Evolutionary conservation across 2,329 filamentous ascomycete genomes (phyloP), one percentile per base, ranked within the genome.

Genomic region (Colletotrichum theobromicola): DNA sequence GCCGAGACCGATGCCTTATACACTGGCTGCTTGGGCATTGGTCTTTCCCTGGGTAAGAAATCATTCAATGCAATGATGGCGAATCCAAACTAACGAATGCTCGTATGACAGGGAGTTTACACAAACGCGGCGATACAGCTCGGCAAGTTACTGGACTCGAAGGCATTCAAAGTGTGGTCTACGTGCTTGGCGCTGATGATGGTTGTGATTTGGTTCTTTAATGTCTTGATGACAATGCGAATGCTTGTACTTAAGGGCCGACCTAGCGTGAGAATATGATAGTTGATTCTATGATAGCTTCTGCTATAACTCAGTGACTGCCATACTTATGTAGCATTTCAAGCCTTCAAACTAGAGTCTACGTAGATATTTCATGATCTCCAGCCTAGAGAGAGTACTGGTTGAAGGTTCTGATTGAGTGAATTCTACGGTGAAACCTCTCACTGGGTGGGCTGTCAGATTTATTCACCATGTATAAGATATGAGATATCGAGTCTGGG

Each of bases 21-120:
- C 72, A 2, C 63, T 85, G 62, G 74, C 79, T 7, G 77, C 79
- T 5, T 86, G 83, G 84, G 79, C 82, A 7, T 42, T 85, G 10
- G 79, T 85, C 13, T 85, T 85, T 70, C 83, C 84, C 0, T 84
- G 82, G 83, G 83, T 85, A 65, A 67, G 83, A 21, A 50, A n/a
- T n/a, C 42, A 50, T 0, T 21, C 0, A 0, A 12, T 21, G 42
- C 42, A 50, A 50, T 21, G 1, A 4, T 50, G 4, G 42, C 42
- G 42, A 13, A 12, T 2, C 21, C 21, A 21, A 21, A 4, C 42
- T 50, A 21, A 50, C 2, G 2, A 2, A 21, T 50, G 5, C n/a
- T 21, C 16, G 9, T 26, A 26, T 26, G 4, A 4, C 50, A 85
- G 83, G 84, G 84, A 4, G 82, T 84, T 0, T 85, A 85, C 70